Conservation (phyloP, 108 stramenopile species). For the Seminavis robusta region DNA sequence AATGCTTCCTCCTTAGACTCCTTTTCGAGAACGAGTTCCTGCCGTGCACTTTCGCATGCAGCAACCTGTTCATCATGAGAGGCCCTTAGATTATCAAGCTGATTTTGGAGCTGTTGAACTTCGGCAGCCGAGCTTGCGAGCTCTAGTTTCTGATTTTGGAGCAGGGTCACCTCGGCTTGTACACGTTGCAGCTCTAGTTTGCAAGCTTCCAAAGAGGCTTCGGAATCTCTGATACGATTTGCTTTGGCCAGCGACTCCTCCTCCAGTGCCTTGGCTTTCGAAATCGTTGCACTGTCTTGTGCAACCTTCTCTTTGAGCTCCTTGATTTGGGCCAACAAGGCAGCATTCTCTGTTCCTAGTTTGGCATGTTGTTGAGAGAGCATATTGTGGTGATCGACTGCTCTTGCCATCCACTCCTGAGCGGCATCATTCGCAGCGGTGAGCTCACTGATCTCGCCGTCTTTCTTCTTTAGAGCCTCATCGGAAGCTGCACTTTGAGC, state of each 20-base stretch:
- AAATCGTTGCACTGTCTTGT: neutral
- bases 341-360: conserved; percentile 24
- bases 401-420: conserved; percentile 79
- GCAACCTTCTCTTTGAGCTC: conserved; percentile 27
- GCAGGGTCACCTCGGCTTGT: too few species aligned
- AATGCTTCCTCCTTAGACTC: too few species aligned
- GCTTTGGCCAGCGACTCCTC: neutral
- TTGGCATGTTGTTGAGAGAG: conserved; percentile 40
- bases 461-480: conserved; percentile 33
- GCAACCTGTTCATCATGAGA: too few species aligned
- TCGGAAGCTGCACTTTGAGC: conserved; percentile 9
- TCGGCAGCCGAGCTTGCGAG: conserved; percentile 20
- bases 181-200: too few species aligned
- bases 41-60: too few species aligned
- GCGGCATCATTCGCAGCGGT: conserved; percentile 53
- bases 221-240: too few species aligned
- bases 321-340: conserved; percentile 17
- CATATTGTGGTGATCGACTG: conserved; percentile 56
- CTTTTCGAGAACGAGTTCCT: too few species aligned
- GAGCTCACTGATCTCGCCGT: conserved; percentile 46
- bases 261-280: conserved; percentile 1
- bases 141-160: too few species aligned
- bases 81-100: conserved; percentile 9
- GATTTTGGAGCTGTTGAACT: conserved; percentile 20
- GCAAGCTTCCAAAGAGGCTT: too few species aligned